Conservation (phyloP, 805 yeast species). For the Debaryomyces maramus region DNA sequence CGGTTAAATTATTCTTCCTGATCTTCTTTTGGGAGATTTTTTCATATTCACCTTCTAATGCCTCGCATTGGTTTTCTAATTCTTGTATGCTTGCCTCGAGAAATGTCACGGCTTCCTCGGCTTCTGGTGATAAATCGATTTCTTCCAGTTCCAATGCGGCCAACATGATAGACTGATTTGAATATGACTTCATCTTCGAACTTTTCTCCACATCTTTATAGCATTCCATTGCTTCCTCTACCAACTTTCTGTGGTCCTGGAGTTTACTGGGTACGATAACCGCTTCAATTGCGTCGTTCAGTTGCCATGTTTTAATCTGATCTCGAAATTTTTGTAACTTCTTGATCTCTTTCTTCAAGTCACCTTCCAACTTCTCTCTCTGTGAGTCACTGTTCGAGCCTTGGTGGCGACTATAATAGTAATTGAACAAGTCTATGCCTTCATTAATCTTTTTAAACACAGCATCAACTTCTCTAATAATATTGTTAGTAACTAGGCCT, state of each 20-base stretch:
- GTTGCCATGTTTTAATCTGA: constrained; percentile 47
- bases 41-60: constrained; percentile 41
- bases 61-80: constrained; percentile 34
- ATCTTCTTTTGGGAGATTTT: constrained; percentile 38
- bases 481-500: constrained; percentile 6
- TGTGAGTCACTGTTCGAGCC: constrained; percentile 41
- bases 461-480: constrained; percentile 38
- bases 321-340: constrained; percentile 47
- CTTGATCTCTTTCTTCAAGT: constrained; percentile 46
- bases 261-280: constrained; percentile 26
- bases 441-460: constrained; percentile 46
- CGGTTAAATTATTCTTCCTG: constrained; percentile 35
- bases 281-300: constrained; percentile 30
- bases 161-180: constrained; percentile 47
- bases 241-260: constrained; percentile 38
- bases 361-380: constrained; percentile 44
- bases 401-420: constrained; percentile 45
- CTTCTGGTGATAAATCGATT: constrained; percentile 30
- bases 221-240: constrained; percentile 48
- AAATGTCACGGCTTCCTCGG: constrained; percentile 33
- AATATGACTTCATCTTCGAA: constrained; percentile 44
- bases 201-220: constrained; percentile 45
- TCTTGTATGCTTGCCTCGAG: constrained; percentile 31
- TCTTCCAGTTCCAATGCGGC: constrained; percentile 37
- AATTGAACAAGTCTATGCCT: constrained; percentile 45